These are phyloP conservation scores for Casuarina glauca DNA, from an alignment of 306 rosid species.

Conservation along the genomic window DNA sequence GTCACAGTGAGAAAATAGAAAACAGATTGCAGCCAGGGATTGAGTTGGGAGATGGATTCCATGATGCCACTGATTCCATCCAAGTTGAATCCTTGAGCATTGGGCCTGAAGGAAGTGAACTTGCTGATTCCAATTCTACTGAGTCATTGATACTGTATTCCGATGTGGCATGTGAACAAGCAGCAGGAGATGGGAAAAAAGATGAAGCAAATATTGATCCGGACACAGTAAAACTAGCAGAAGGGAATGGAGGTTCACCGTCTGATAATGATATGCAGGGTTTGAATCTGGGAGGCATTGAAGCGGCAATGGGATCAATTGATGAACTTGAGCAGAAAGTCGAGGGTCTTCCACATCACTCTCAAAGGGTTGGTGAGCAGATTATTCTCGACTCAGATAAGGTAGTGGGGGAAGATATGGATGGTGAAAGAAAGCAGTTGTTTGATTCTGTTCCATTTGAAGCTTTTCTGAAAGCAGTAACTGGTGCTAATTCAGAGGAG, in stretches of 20 bases:
- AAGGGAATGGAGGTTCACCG: constrained; percentile 17
- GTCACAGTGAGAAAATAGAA: constrained; percentile 30
- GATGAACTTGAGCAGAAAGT: constrained; percentile 34
- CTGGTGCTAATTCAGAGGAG: constrained; percentile 22
- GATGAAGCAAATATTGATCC: constrained; percentile 25
- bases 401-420: constrained; percentile 21
- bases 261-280: constrained; percentile 31
- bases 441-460: constrained; percentile 13
- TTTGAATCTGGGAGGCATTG: constrained; percentile 30
- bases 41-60: constrained; percentile 16
- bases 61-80: constrained; percentile 18
- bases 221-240: constrained; percentile 16
- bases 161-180: constrained; percentile 3
- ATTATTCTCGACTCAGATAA: constrained; percentile 16
- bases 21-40: constrained; percentile 3
- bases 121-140: constrained; percentile 14
- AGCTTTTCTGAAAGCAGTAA: constrained; percentile 31
- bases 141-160: constrained; percentile 22
- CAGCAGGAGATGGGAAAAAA: not conserved
- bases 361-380: constrained; percentile 19
- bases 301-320: constrained; percentile 27
- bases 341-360: constrained; percentile 28
- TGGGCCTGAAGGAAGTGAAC: constrained; percentile 28
- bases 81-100: constrained; percentile 28
- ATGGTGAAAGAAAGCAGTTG: constrained; percentile 23